These are phyloP conservation scores for Aureobasidium sp. DNA, from an alignment of 2,329 filamentous ascomycete genomes.

Conservation along the genomic window DNA sequence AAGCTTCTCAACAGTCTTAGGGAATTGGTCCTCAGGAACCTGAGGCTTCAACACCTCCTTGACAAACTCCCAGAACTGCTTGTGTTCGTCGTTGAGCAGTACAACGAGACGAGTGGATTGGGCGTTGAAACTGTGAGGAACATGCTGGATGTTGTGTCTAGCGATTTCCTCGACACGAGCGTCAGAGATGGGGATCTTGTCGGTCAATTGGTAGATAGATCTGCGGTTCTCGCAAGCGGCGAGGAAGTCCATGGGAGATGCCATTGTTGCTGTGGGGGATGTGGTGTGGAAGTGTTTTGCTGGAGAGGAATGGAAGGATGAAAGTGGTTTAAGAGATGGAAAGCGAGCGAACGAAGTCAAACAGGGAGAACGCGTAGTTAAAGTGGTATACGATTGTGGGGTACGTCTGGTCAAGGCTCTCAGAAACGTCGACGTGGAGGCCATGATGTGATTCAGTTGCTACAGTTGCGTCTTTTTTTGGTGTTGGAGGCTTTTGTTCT, in stretches of 20 bases:
- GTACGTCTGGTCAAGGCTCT: slow-evolving; percentile 2
- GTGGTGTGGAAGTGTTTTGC: slow-evolving; percentile 13
- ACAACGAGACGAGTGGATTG: slow-evolving; percentile 74
- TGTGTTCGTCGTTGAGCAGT: slow-evolving; percentile 73
- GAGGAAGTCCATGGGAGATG: slow-evolving; percentile 43
- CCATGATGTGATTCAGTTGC: not conserved
- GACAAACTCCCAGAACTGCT: slow-evolving; percentile 76
- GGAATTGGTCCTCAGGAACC: slow-evolving; percentile 57
- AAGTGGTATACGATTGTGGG: slow-evolving; percentile 9
- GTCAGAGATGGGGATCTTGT: slow-evolving; percentile 45
- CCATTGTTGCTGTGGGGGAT: slow-evolving; percentile 27
- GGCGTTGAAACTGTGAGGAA: slow-evolving; percentile 80
- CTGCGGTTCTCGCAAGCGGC: slow-evolving; percentile 60
- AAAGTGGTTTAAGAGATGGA: not conserved
- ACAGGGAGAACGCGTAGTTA: not conserved
- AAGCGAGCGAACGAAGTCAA: not conserved
- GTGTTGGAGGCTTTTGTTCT: not conserved
- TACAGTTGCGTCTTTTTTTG: not conserved
- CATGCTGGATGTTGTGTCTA: slow-evolving; percentile 52
- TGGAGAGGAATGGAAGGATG: not conserved
- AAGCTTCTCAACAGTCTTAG: slow-evolving; percentile 43
- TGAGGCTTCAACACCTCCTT: slow-evolving; percentile 57
- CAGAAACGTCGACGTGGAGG: slow-evolving; percentile 1
- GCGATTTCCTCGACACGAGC: slow-evolving; percentile 56
- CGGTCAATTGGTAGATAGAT: slow-evolving; percentile 40